Conservation (phyloP, 2,329 filamentous ascomycete species). For the Hypoxylon sp. region DNA sequence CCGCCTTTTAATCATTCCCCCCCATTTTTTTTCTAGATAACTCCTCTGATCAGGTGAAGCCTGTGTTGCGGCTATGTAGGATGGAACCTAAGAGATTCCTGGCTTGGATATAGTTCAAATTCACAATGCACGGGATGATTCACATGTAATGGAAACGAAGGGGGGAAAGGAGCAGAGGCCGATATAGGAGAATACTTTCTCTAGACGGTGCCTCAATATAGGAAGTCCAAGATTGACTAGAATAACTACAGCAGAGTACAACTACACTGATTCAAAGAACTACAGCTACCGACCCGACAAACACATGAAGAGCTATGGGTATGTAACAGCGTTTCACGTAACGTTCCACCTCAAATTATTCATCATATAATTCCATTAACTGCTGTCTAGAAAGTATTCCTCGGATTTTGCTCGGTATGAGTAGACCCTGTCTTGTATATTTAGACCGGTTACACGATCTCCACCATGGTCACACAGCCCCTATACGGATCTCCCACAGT, state of each 20-base stretch:
- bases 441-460: neutral
- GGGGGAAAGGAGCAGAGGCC: too few species aligned
- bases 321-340: neutral
- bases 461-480: conserved; percentile 9
- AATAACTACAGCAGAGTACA: neutral
- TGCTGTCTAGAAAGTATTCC: too few species aligned
- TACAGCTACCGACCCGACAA: neutral
- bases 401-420: neutral
- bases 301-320: neutral
- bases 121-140: too few species aligned
- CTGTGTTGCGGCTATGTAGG: too few species aligned
- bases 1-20: too few species aligned
- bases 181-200: too few species aligned
- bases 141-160: too few species aligned
- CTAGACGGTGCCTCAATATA: neutral
- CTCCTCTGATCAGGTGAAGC: too few species aligned
- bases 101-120: too few species aligned
- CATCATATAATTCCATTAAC: neutral
- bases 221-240: neutral
- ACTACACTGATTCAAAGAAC: neutral
- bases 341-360: neutral
- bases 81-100: too few species aligned
- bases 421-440: neutral
- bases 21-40: too few species aligned
- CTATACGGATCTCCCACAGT: conserved; percentile 10